Evolutionary conservation across 2,329 filamentous ascomycete species (phyloP).

Genomic region (Tolypocladium amazonense): DNA sequence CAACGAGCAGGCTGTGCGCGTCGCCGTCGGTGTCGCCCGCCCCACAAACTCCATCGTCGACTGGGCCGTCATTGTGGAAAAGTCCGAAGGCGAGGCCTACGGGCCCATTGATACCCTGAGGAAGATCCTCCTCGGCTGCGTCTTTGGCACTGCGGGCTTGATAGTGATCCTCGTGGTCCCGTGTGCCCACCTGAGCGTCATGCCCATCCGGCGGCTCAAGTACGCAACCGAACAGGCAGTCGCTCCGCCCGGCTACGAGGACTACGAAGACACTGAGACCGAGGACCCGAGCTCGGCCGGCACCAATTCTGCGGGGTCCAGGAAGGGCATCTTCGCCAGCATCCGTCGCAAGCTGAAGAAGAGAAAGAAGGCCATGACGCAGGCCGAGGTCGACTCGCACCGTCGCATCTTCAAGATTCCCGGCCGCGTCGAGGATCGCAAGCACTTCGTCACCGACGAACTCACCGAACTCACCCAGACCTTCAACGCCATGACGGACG

Average conservation of each 20-base stretch:
- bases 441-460: slow-evolving; percentile 72
- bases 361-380: slow-evolving; percentile 16
- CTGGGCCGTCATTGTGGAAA: slow-evolving; percentile 77
- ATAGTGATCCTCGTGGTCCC: slow-evolving; percentile 65
- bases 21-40: slow-evolving; percentile 73
- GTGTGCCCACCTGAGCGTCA: slow-evolving; percentile 70
- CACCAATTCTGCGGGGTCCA: slow-evolving; percentile 33
- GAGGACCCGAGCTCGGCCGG: slow-evolving; percentile 28
- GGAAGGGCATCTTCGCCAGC: slow-evolving; percentile 28
- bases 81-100: slow-evolving; percentile 64
- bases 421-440: slow-evolving; percentile 65
- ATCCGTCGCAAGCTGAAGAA: slow-evolving; percentile 26
- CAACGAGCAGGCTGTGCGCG: slow-evolving; percentile 59
- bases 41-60: slow-evolving; percentile 59
- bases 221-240: slow-evolving; percentile 66
- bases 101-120: slow-evolving; percentile 64
- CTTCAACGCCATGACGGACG: slow-evolving; percentile 91
- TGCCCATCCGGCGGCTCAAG: slow-evolving; percentile 68
- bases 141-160: slow-evolving; percentile 71
- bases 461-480: slow-evolving; percentile 71
- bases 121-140: slow-evolving; percentile 70
- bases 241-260: slow-evolving; percentile 50
- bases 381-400: slow-evolving; percentile 18
- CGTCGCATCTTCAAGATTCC: slow-evolving; percentile 71
- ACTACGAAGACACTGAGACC: slow-evolving; percentile 36